Percentiles rank a stretch among this genome's conserved stretches.
Conservation (phyloP, 2,329 filamentous ascomycete genomes). For the Didymella segeticola region DNA sequence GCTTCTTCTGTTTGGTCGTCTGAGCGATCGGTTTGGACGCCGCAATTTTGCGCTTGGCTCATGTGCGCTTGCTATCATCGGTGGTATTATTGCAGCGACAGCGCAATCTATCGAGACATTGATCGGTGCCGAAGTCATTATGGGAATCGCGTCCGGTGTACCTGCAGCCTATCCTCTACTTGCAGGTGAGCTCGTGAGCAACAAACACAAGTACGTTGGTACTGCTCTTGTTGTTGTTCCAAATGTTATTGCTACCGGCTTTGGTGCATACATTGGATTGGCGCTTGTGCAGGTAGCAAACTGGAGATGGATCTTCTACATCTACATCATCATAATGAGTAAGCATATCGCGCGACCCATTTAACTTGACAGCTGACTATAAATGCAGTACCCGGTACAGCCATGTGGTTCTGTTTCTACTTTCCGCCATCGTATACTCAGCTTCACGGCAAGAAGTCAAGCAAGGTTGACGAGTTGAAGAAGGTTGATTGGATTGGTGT, state of each 20-base stretch:
- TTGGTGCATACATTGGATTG: conserved; percentile 57
- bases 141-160: conserved; percentile 27
- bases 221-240: conserved; percentile 25
- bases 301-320: conserved; percentile 56
- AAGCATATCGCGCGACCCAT: conserved; percentile 29
- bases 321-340: conserved; percentile 51
- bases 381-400: conserved; percentile 44
- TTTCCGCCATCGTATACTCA: conserved; percentile 53
- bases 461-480: conserved; percentile 26
- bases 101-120: conserved; percentile 31
- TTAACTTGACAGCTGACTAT: conserved; percentile 17
- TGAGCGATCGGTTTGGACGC: conserved; percentile 21
- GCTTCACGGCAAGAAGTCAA: conserved; percentile 39
- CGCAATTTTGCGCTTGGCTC: conserved; percentile 17
- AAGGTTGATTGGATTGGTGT: conserved; percentile 54
- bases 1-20: conserved; percentile 20
- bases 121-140: conserved; percentile 31
- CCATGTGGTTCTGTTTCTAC: conserved; percentile 56
- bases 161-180: conserved; percentile 25
- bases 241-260: conserved; percentile 42
- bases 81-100: conserved; percentile 32
- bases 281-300: conserved; percentile 47
- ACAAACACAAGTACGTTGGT: conserved; percentile 28
- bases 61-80: conserved; percentile 17
- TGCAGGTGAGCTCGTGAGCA: conserved; percentile 40